Base-by-base conservation (phyloP, 2,329 filamentous ascomycete species). In the Fusarium humuli region DNA sequence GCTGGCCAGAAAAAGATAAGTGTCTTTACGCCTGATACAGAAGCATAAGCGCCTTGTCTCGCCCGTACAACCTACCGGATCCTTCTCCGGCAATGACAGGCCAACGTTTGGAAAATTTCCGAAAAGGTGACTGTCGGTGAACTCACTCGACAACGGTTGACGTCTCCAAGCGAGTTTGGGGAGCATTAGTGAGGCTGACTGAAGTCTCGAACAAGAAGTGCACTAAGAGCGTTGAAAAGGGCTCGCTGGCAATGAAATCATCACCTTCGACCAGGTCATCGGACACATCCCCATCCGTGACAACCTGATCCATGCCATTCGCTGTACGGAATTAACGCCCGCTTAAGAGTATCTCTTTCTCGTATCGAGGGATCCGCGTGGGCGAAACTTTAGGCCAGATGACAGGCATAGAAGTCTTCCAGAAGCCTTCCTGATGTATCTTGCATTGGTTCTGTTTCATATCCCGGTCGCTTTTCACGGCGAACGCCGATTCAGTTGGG, bases 391-490 rank as follows among this genome's bases (percentile, higher is more conserved):
- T 20, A 61, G 44, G 30, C 13, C 49, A 42, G 20, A 53, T 56
- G 56, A 46, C 42, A 65, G 34, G 23, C 49, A 66, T 58, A 47
- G 65, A 71, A 71, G 52, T 44, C 56, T 75, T 75, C 73, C 67
- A 65, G 73, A 75, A 75, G 64, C 70, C 60, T 75, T 72, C 73
- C 65, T 66, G 23, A 69, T 68, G 57, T 55, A 64, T 58, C 65
- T n/a, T 64, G 45, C 69, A 54, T 69, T 55, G 47, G 47, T 46
- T 65, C 37, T n/a, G 57, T 64, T 70, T 68, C 63, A 50, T 34
- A 48, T 46, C 45, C 54, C 22, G 37, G 56, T 49, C 42, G 34
- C 30, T 34, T 58, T 44, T 27, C 29, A 41, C 55, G 65, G 53
- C 54, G 53, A 66, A 66, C 40, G 48, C 61, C 65, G 56, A 53